phyloP scores from a whole-genome alignment of 768 basidiomycete species.

The Suillus occidentalis region DNA sequence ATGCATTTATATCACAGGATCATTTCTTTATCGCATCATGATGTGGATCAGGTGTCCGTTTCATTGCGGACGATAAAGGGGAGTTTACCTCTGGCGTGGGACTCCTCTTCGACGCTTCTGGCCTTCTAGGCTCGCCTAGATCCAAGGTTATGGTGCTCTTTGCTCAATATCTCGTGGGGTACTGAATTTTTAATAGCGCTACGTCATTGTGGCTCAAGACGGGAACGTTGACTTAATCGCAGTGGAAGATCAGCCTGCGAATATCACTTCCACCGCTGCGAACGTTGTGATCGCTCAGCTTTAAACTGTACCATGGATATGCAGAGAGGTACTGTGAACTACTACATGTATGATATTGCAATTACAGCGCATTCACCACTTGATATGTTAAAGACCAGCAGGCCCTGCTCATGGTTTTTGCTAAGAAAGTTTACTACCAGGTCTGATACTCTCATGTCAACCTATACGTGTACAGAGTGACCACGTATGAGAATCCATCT shows the following conservation, averaged over 20 bases:
- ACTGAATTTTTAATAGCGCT: constrained; percentile 41
- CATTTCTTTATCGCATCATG: constrained; percentile 10
- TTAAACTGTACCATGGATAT: constrained; percentile 1
- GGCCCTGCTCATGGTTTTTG: background rate
- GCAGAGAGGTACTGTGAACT: background rate
- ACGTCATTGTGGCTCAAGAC: constrained; percentile 57
- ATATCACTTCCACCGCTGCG: constrained; percentile 55
- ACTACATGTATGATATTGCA: background rate
- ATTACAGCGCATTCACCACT: background rate
- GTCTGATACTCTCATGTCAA: background rate
- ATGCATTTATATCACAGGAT: background rate
- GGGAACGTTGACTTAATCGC: constrained; percentile 53
- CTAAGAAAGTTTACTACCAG: background rate
- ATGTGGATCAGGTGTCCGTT: constrained; percentile 46
- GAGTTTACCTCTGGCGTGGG: constrained; percentile 54
- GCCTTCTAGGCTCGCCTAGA: constrained; percentile 64
- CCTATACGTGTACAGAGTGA: background rate
- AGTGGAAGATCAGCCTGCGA: constrained; percentile 48
- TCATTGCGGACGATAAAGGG: constrained; percentile 71
- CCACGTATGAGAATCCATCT: background rate
- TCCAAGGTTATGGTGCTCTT: constrained; percentile 48
- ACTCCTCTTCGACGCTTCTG: constrained; percentile 60
- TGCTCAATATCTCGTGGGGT: background rate
- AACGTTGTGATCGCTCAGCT: constrained; percentile 42
- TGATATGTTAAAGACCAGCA: background rate